Evolutionary conservation across 75 land plant genomes (phyloP).

Genomic region (Selaginella moellendorffii): DNA sequence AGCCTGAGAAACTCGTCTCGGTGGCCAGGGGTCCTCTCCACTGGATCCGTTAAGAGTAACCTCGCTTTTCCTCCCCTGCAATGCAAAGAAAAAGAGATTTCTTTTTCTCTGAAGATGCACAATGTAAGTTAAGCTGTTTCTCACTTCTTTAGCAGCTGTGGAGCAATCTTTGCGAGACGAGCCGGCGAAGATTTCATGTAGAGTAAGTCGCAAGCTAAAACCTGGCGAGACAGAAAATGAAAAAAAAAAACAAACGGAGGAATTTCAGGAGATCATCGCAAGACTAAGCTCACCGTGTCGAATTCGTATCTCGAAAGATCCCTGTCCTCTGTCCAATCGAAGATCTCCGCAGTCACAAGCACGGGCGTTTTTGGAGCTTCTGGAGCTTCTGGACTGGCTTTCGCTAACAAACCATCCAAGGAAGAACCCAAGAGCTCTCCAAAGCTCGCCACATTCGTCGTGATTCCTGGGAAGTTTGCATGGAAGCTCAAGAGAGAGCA

Average conservation of each 20-base stretch:
- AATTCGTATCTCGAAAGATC: too few species aligned
- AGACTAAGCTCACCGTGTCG: too few species aligned
- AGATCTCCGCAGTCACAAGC: background rate
- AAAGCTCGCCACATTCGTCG: background rate
- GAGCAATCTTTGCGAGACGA: slow-evolving; percentile 9
- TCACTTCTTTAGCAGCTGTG: background rate
- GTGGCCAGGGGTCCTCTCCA: slow-evolving; percentile 12
- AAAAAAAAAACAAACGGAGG: too few species aligned
- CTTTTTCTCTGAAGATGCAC: too few species aligned
- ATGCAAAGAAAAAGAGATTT: too few species aligned
- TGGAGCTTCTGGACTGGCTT: too few species aligned
- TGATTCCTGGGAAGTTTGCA: background rate
- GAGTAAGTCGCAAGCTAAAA: slow-evolving; percentile 13
- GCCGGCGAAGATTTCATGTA: slow-evolving; percentile 12
- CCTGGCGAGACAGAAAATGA: slow-evolving; percentile 7
- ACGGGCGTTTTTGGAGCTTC: too few species aligned
- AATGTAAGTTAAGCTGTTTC: too few species aligned
- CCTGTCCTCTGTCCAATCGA: background rate
- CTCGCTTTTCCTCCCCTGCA: too few species aligned
- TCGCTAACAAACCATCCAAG: too few species aligned
- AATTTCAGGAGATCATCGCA: too few species aligned
- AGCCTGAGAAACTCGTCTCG: slow-evolving; percentile 10
- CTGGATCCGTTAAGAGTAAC: slow-evolving; percentile 14
- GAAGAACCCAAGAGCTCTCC: too few species aligned
- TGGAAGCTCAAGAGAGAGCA: background rate